phyloP scores from a whole-genome alignment of 1,139 yeast genomes.

The Groenewaldozyma sp. region DNA sequence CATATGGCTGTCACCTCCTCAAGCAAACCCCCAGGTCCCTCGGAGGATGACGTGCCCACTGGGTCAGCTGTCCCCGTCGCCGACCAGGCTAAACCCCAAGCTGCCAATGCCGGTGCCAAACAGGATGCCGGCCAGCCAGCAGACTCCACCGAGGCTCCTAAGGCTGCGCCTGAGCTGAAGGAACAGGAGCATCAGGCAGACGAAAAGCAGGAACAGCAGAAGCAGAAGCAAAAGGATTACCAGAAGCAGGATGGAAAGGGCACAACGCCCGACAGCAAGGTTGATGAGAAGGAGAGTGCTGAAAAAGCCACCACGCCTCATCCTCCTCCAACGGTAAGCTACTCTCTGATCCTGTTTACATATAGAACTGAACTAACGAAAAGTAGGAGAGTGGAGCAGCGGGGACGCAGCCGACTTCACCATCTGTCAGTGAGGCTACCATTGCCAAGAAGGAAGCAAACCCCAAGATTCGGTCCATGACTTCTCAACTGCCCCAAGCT shows the following conservation, averaged over 20 bases:
- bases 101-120: slow-evolving; percentile 20
- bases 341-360: too few relatives aligned
- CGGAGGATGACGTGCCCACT: slow-evolving; percentile 16
- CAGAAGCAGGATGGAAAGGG: slow-evolving; percentile 1
- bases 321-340: background rate
- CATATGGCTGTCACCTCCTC: slow-evolving; percentile 22
- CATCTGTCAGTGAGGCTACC: background rate
- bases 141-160: slow-evolving; percentile 8
- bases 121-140: slow-evolving; percentile 2
- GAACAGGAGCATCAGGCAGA: slow-evolving; percentile 3
- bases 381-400: too few relatives aligned
- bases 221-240: background rate
- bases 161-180: slow-evolving; percentile 10
- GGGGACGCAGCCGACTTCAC: too few relatives aligned
- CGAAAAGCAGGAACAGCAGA: too few relatives aligned
- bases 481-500: slow-evolving; percentile 15
- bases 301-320: slow-evolving; percentile 13
- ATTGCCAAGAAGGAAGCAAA: slow-evolving; percentile 3
- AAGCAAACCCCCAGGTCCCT: slow-evolving; percentile 20
- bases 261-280: background rate
- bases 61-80: slow-evolving; percentile 26
- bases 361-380: too few relatives aligned
- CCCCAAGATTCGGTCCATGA: background rate
- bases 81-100: slow-evolving; percentile 18
- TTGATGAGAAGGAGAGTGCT: slow-evolving; percentile 26